Evolutionary conservation across 176 grass and related monocot species (phyloP), one percentile per base, ranked within the genome.

Genomic region (Zoysia japonica): DNA sequence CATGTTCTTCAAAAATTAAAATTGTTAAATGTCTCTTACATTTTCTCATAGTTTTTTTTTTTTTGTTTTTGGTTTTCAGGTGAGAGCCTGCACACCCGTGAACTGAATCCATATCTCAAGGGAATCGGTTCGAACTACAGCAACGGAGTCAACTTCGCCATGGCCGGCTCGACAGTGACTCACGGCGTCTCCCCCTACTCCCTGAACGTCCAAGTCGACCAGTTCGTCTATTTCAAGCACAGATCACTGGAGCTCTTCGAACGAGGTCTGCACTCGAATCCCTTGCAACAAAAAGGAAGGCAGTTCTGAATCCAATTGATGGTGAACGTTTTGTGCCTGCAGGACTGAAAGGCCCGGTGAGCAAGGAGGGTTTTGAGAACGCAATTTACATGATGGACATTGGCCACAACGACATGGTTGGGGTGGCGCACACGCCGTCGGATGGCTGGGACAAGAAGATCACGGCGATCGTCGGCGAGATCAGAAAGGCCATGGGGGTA

Each of bases 301-400:
- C 3, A 59, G 38, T 57, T 72, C 13, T 78, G 57, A 70, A 59
- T 74, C 13, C 46, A 45, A 72, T n/a, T 49, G 40, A 51, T 52
- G 57, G 47, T 56, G 35, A 42, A n/a, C 1, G 17, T n/a, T 3
- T 1, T 67, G 65, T 72, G 16, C 5, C 64, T 83, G 17, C 66
- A 97, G 93, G 93, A 53, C 19, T 71, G 57, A 90, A 85, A 48
- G 93, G 85, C 5, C 84, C 86, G 13, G 79, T 86, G 28, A 70
- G n/a, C 74, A 85, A 89, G 79, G 79, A 89, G 40, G 89, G 80
- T 11, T 97, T 93, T 62, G 67, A 87, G 42, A 88, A 83, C 3
- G 94, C 91, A 2, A 72, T 97, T 35, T 97, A 97, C 83, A 87
- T 69, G 81, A 89, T 93, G 68, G 94, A 97, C 74, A 93, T 97